phyloP scores from a whole-genome alignment of 441 rosid species.

The Codiaeum variegatum region DNA sequence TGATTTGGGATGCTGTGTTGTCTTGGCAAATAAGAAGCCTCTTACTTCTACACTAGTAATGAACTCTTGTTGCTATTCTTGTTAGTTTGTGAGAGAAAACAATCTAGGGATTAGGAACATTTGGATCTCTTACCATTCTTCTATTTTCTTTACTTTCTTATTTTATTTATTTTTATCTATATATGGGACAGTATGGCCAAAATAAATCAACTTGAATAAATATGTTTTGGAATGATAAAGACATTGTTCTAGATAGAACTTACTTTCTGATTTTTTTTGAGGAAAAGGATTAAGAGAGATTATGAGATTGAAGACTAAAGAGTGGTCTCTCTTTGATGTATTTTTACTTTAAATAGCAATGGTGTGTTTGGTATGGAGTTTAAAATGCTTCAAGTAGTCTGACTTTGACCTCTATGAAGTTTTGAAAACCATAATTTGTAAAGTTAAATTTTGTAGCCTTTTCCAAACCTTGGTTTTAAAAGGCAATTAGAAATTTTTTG shows the following conservation, averaged over 20 bases:
- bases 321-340: background rate
- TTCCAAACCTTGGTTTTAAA: too few species aligned
- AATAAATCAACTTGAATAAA: background rate
- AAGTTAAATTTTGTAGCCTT: too few species aligned
- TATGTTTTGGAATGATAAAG: background rate
- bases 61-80: constrained; percentile 15
- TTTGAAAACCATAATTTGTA: too few species aligned
- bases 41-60: constrained; percentile 75
- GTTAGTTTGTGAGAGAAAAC: background rate
- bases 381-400: too few species aligned
- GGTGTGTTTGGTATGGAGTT: too few species aligned
- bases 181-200: background rate
- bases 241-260: background rate
- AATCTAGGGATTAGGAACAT: background rate
- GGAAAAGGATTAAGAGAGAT: background rate
- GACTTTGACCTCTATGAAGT: too few species aligned
- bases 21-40: constrained; percentile 94
- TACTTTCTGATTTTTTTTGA: background rate
- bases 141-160: background rate
- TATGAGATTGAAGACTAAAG: background rate
- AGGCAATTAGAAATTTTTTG: too few species aligned
- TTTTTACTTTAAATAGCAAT: background rate
- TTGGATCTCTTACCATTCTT: background rate
- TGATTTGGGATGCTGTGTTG: constrained; percentile 63
- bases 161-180: background rate